phyloP scores from a whole-genome alignment of 305 asterid species.

The Fraxinus nigra region DNA sequence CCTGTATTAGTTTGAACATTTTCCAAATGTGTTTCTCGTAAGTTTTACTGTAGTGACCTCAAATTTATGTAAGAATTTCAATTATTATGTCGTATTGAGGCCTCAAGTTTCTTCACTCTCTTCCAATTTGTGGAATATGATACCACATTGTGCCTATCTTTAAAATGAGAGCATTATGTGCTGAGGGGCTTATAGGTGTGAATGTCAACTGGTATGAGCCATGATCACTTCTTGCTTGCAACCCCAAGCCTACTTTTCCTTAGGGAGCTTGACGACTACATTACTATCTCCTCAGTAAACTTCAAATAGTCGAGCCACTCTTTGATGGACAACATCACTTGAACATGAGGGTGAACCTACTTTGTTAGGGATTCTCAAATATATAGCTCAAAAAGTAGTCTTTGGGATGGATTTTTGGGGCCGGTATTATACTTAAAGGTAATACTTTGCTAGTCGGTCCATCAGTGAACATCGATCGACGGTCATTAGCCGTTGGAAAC shows the following conservation, averaged over 20 bases:
- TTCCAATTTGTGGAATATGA: not conserved
- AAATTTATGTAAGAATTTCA: not conserved
- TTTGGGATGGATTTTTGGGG: not conserved
- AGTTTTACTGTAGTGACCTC: not conserved
- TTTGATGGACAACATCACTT: not conserved
- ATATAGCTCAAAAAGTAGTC: not conserved
- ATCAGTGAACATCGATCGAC: not conserved
- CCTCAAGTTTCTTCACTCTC: not conserved
- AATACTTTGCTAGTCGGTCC: not conserved
- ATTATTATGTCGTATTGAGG: not conserved
- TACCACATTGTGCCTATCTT: not conserved
- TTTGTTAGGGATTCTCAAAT: not conserved
- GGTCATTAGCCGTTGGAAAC: not conserved
- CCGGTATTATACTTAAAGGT: not conserved
- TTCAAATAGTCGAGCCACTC: not conserved
- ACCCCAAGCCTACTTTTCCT: not conserved
- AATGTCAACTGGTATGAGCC: not conserved
- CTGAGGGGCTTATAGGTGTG: not conserved
- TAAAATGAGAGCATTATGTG: not conserved
- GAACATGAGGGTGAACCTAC: not conserved
- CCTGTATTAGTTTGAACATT: conserved; percentile 36
- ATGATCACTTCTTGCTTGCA: not conserved
- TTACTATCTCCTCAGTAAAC: not conserved
- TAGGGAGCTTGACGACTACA: not conserved
- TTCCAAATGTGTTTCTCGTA: not conserved